These are phyloP conservation scores for Penicillium fuscoglaucum DNA, from an alignment of 2,329 filamentous ascomycete genomes.

Conservation along the genomic window DNA sequence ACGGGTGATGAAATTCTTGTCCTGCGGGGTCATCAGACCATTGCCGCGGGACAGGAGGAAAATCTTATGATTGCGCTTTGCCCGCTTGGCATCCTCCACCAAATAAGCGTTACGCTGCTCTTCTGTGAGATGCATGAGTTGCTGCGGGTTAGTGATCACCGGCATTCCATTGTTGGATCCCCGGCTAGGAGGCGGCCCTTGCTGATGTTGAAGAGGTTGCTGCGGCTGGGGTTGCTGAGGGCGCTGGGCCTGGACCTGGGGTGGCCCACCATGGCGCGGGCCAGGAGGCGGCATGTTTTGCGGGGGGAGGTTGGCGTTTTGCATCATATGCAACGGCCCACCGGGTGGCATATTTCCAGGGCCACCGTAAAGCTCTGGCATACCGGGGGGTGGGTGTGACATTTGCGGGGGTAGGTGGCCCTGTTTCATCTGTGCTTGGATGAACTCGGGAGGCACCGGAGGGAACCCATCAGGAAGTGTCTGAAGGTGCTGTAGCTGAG, in stretches of 20 bases:
- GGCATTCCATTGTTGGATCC: conserved; percentile 43
- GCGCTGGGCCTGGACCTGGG: conserved; percentile 40
- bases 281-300: conserved; percentile 43
- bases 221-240: conserved; percentile 33
- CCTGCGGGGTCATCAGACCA: conserved; percentile 96
- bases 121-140: conserved; percentile 75
- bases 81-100: conserved; percentile 87
- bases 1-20: conserved; percentile 98
- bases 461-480: conserved; percentile 34
- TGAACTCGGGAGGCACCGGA: conserved; percentile 47
- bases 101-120: conserved; percentile 81
- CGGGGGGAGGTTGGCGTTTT: conserved; percentile 70
- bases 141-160: conserved; percentile 68
- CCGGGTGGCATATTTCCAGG: conserved; percentile 50
- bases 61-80: conserved; percentile 98
- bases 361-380: conserved; percentile 44
- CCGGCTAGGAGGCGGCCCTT: conserved; percentile 39
- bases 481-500: conserved; percentile 37
- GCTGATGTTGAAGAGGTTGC: conserved; percentile 36
- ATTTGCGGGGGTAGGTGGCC: conserved; percentile 39
- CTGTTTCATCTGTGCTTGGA: conserved; percentile 46
- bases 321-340: conserved; percentile 71
- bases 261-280: conserved; percentile 38
- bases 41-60: conserved; percentile 91
- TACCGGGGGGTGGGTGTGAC: conserved; percentile 41